Evolutionary conservation across 1,284 basidiomycete species (phyloP).

Genomic region (Austroboletus novae-zelandiae): DNA sequence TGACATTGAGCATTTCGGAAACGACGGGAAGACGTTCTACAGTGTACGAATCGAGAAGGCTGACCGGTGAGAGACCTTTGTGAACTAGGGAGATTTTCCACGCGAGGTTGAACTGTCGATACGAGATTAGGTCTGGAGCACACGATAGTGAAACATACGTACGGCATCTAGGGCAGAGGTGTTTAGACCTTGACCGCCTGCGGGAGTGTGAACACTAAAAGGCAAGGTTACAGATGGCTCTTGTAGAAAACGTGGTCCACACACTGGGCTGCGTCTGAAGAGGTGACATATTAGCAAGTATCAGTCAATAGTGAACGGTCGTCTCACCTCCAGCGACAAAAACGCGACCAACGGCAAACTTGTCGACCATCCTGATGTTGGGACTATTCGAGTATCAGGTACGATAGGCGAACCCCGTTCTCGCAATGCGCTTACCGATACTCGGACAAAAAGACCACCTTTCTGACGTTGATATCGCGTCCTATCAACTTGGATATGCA

Average conservation of each 20-base stretch:
- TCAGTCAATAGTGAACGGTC: slow-evolving; percentile 10
- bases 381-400: slow-evolving; percentile 16
- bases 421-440: slow-evolving; percentile 16
- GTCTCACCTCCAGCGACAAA: slow-evolving; percentile 37
- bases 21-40: slow-evolving; percentile 41
- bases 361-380: slow-evolving; percentile 34
- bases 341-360: slow-evolving; percentile 31
- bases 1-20: slow-evolving; percentile 36
- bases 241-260: background rate
- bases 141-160: slow-evolving; percentile 3
- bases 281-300: background rate
- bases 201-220: slow-evolving; percentile 43
- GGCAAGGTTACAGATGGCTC: background rate
- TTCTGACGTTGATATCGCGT: slow-evolving; percentile 15
- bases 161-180: slow-evolving; percentile 39
- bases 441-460: no score
- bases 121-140: no score
- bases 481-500: slow-evolving; percentile 16
- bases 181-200: slow-evolving; percentile 46
- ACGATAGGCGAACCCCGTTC: background rate
- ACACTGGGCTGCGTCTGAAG: slow-evolving; percentile 21
- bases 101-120: slow-evolving; percentile 36
- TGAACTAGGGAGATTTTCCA: slow-evolving; percentile 43
- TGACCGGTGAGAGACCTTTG: slow-evolving; percentile 28
- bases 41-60: slow-evolving; percentile 36